Conservation (phyloP, 345 rosid genomes). For the Carallia pectinifolia region DNA sequence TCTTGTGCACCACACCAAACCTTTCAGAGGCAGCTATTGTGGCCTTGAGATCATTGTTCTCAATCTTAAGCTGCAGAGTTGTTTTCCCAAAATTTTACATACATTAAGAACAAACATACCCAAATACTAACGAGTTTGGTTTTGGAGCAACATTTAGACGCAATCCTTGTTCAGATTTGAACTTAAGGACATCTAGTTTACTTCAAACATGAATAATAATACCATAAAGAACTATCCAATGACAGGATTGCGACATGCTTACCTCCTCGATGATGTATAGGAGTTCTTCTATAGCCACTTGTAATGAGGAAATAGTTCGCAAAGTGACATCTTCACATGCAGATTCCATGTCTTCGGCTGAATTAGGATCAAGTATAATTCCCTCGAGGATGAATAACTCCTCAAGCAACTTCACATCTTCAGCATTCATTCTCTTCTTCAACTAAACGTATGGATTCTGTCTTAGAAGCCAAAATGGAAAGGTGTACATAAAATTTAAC, state of each 20-base stretch:
- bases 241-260: background rate
- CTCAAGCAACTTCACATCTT: conserved; percentile 66
- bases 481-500: background rate
- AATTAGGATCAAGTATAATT: conserved; percentile 38
- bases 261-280: conserved; percentile 47
- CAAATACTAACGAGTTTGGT: background rate
- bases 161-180: background rate
- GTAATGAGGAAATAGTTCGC: conserved; percentile 45
- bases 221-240: background rate
- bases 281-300: conserved; percentile 54
- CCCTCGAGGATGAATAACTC: conserved; percentile 60
- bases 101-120: too few species aligned
- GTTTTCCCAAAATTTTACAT: background rate
- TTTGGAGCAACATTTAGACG: background rate
- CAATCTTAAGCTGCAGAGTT: conserved; percentile 42
- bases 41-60: conserved; percentile 43
- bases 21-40: conserved; percentile 34
- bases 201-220: background rate
- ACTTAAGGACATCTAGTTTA: background rate
- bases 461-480: conserved; percentile 15
- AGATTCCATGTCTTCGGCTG: conserved; percentile 44
- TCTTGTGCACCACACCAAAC: conserved; percentile 12
- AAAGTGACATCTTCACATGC: conserved; percentile 41
- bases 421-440: conserved; percentile 54
- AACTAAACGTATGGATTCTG: conserved; percentile 34